Percentiles rank a stretch among this genome's conserved stretches.
Conservation (phyloP, 1,139 yeast genomes). For the Pichia sp. region DNA sequence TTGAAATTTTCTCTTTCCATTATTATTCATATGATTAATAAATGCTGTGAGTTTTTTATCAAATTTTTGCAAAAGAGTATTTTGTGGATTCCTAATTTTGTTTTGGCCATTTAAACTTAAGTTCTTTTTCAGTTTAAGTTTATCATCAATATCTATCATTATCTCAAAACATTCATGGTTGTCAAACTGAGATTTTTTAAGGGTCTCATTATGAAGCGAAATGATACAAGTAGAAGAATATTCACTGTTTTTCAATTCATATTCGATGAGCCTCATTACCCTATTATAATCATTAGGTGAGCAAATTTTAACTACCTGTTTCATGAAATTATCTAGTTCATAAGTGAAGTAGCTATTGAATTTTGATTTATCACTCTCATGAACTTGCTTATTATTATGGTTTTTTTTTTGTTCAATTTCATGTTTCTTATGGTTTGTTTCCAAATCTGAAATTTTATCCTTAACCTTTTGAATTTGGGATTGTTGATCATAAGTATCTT, state of each 20-base stretch:
- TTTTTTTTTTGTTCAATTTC: too few species aligned
- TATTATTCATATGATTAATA: too few species aligned
- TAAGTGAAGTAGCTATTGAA: neutral
- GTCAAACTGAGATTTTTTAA: too few species aligned
- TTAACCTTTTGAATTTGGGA: neutral
- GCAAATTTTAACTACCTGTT: constrained; percentile 7
- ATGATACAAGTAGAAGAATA: constrained; percentile 1
- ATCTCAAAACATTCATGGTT: neutral
- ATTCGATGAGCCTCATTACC: neutral
- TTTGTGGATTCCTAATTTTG: too few species aligned
- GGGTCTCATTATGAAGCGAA: too few species aligned
- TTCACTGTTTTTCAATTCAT: neutral
- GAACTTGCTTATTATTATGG: too few species aligned
- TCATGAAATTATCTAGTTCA: neutral
- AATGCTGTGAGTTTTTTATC: too few species aligned
- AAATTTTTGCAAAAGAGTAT: too few species aligned
- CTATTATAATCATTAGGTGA: constrained; percentile 2
- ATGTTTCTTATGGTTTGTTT: too few species aligned
- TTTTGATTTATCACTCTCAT: neutral
- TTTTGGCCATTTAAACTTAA: neutral
- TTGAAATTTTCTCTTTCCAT: too few species aligned
- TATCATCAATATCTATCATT: neutral
- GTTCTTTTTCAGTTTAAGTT: constrained; percentile 14
- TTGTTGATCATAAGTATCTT: neutral
- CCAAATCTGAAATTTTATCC: neutral